These are phyloP conservation scores for Macrocybe gigantea DNA, from an alignment of 768 basidiomycete species.

Conservation along the genomic window DNA sequence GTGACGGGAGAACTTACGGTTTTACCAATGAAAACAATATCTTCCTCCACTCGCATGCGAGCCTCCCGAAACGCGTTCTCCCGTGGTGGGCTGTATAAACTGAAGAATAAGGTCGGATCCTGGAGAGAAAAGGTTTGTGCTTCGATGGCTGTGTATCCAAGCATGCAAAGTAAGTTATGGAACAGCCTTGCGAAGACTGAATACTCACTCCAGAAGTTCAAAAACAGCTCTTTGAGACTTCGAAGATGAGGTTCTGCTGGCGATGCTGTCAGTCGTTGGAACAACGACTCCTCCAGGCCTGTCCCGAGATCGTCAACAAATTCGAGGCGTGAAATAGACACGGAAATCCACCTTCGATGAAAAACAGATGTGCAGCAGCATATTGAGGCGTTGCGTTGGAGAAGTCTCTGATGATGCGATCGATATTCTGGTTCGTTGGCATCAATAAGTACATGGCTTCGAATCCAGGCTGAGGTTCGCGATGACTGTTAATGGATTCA, in stretches of 20 bases:
- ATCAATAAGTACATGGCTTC: conserved; percentile 94
- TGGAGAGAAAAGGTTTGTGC: conserved; percentile 80
- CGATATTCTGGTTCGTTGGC: conserved; percentile 92
- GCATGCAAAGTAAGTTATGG: conserved; percentile 2
- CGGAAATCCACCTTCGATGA: conserved; percentile 64
- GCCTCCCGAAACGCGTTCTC: conserved; percentile 61
- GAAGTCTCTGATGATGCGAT: conserved; percentile 87
- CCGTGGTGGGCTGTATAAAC: conserved; percentile 81
- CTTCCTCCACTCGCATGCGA: conserved; percentile 79
- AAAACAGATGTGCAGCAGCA: conserved; percentile 85
- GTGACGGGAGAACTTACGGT: conserved; percentile 37
- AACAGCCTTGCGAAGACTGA: neutral
- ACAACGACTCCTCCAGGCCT: conserved; percentile 78
- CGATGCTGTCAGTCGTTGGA: conserved; percentile 68
- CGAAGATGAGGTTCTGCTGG: conserved; percentile 75
- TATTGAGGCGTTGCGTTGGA: conserved; percentile 56
- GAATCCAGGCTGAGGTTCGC: conserved; percentile 78
- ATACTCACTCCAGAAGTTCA: conserved; percentile 87
- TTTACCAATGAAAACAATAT: conserved; percentile 71
- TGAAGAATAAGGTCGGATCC: conserved; percentile 78
- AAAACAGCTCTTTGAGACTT: conserved; percentile 77
- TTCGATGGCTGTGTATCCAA: conserved; percentile 59
- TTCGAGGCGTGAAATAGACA: neutral
- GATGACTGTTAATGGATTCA: conserved; percentile 79
- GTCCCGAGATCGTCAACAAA: conserved; percentile 1